Base-by-base conservation (phyloP, 345 rosid genomes). In the Melastoma malabathricum region DNA sequence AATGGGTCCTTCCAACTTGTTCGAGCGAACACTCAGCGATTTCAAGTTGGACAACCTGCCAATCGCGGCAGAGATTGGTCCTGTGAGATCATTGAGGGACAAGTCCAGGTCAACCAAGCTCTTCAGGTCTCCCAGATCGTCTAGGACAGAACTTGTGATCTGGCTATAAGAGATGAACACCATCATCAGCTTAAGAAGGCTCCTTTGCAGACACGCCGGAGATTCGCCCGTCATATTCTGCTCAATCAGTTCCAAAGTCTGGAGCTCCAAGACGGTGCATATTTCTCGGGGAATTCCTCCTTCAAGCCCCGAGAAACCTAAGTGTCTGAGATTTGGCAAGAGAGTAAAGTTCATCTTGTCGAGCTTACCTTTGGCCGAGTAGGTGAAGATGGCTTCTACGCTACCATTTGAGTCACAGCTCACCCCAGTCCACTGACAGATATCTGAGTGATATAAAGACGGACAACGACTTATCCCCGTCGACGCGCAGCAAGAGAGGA, bases 261-360 rank as follows among this genome's bases (percentile, higher is more conserved):
- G 6, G 43, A 71, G 60, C 1, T 57, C 57, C 0, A 54, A 4
- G 18, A 67, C 50, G 13, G 16, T 17, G 7, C 59, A 56, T 13
- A 63, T 50, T 19, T 65, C 48, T 6, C 18, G 20, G 3, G 51
- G 44, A 17, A 65, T 62, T 9, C 27, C 22, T 5, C 66, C 45
- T 0, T 1, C 0, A 1, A 60, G 48, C 0, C 13, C n/a, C 0
- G 1, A 0, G 3, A 63, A 49, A 10, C 16, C 8, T 1, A 63
- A 19, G 12, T 0, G 1, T 10, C 9, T 15, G 6, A 68, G 56
- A 59, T 68, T 18, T 0, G 25, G 49, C 10, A 68, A 29, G 23
- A 47, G 59, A 31, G 65, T 59, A 39, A 59, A 55, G 39, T 59
- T 55, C 55, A 59, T 14, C 5, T 22, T 51, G 8, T 10, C 10